Base-by-base conservation (phyloP, 148 eudicot genomes). In the Rhododendron mucronatum region DNA sequence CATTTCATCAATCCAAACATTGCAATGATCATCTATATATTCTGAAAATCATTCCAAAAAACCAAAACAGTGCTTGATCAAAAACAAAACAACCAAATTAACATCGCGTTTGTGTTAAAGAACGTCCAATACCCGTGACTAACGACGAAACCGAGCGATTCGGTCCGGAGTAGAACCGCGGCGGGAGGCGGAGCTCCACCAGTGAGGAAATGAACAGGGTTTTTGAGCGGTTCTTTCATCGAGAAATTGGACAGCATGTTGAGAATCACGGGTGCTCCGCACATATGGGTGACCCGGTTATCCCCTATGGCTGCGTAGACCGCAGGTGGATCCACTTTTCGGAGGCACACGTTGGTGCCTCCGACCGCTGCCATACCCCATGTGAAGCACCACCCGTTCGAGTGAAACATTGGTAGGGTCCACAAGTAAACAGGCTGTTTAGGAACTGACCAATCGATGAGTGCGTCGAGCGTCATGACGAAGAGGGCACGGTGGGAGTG, bases 361-460 rank as follows among this genome's bases (percentile, higher is more conserved):
- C 95, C 95, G 0, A 91, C 90, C 0, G 90, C 95, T 0, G 95
- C 95, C 90, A 93, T 92, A 5, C 93, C 95, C 95, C 95, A 93
- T 0, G 91, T 85, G 87, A 82, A 93, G 67, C 90, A 82, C 95
- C 95, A 93, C 11, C 94, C 95, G 48, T 93, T 93, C 2, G 95
- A 87, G 82, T 93, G 95, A 55, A 93, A 93, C 92, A 93, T 93
- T 0, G 95, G 95, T 65, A 93, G 88, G 10, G 95, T 92, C 95
- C 95, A 93, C 63, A 93, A 77, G 50, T 89, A 91, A 1, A 92
- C 89, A 0, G 95, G 89, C 20, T 90, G 88, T 51, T 93, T 93
- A 0, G 94, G 95, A 6, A 93, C 88, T 0, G 88, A 86, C 95
- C 95, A 93, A 8, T 93, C 91, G 21, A 88, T 59, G 2, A 93